Base-by-base conservation (phyloP, 2,329 filamentous ascomycete species). In the Aspergillus ibericus region DNA sequence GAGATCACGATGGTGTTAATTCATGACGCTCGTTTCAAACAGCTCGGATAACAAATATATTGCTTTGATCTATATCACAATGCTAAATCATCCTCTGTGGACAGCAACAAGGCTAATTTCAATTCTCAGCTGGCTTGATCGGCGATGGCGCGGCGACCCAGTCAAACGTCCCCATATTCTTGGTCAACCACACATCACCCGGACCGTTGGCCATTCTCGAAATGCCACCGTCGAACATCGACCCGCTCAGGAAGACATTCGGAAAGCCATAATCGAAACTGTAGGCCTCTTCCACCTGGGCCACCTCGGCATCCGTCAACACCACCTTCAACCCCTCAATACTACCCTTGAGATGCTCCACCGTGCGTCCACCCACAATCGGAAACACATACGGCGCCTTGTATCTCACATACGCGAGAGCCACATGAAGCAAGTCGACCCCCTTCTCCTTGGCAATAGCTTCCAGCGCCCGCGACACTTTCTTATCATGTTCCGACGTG, bases 331-430 rank as follows among this genome's bases (percentile, higher is more conserved):
- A 65, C 0, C 81, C 83, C 63, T 80, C 73, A 57, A 87, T 83
- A 63, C 84, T 87, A 20, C 76, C 76, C 53, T 78, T 68, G 4
- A 84, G 64, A 47, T 85, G 81, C 53, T 82, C 79, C 20, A 81
- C 63, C 63, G 79, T 84, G 16, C 81, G 69, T 0, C 78, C 78
- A 4, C 82, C 82, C 15, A 84, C 64, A 25, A 85, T 78, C 1
- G 82, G 82, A 62, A 84, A 82, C 6, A 84, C 81, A 59, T 83
- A 77, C 0, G 77, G 75, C 0, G 80, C 73, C 73, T 84, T 48
- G 8, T 59, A 70, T 65, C 78, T 71, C 12, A 84, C 75, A 60
- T 85, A 85, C 5, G 82, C 81, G 51, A 84, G 70, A 0, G 82
- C 82, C 2, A 68, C 46, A 27, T 59, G 34, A 1, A 65, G 48